A percentile compares a stretch with the other conserved stretches of the same genome.
phyloP scores from a whole-genome alignment of 1,284 basidiomycete genomes.

The Leccinum fallax region DNA sequence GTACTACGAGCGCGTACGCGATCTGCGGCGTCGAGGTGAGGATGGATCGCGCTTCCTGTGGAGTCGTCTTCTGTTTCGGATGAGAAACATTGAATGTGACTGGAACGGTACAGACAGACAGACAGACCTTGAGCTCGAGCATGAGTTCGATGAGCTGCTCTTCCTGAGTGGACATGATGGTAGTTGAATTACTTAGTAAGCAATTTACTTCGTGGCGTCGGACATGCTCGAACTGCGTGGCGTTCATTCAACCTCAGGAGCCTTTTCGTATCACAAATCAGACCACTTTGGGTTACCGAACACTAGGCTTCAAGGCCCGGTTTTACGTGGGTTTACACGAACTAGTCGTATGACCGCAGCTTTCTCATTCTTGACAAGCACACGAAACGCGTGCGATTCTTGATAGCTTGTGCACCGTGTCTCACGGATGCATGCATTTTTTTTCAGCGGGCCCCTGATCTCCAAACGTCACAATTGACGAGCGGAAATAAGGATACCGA shows the following conservation, averaged over 20 bases:
- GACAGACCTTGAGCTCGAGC: conserved; percentile 60
- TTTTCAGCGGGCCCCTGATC: background rate
- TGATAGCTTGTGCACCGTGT: background rate
- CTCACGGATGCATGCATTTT: background rate
- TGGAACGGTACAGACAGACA: background rate
- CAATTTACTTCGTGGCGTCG: background rate
- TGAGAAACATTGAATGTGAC: conserved; percentile 4
- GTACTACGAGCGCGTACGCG: conserved; percentile 69
- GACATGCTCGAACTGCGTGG: no score
- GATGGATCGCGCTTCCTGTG: conserved; percentile 65
- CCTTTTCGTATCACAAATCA: background rate
- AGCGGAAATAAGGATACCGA: background rate
- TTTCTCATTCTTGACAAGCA: background rate
- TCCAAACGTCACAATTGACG: background rate
- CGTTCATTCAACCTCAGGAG: background rate
- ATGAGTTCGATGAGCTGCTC: conserved; percentile 71
- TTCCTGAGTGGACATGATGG: conserved; percentile 39
- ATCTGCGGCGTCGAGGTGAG: conserved; percentile 73
- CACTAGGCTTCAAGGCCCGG: background rate
- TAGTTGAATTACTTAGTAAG: background rate
- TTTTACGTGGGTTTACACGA: background rate
- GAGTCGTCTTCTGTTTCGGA: conserved; percentile 63
- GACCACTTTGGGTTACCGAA: background rate
- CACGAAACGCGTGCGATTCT: background rate
- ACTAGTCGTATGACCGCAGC: background rate